Evolutionary conservation across 805 yeast species (phyloP).

Genomic region (Saturnispora quitensis): DNA sequence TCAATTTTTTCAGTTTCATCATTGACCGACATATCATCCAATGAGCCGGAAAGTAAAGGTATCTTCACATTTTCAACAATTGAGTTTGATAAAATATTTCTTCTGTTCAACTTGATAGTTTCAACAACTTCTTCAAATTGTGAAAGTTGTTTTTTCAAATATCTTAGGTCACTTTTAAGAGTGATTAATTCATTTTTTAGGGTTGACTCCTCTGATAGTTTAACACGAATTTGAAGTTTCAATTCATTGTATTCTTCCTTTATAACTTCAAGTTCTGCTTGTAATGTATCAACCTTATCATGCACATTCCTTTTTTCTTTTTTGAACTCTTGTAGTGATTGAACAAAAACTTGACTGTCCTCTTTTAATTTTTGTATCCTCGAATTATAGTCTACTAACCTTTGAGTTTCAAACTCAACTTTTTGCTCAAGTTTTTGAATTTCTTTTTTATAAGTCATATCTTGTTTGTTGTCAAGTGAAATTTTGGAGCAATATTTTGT

Average conservation of each 20-base stretch:
- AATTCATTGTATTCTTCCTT: conserved; percentile 26
- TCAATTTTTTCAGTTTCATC: conserved; percentile 25
- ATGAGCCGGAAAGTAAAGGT: conserved; percentile 53
- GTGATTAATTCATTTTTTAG: conserved; percentile 25
- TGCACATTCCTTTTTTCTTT: conserved; percentile 27
- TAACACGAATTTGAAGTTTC: conserved; percentile 11
- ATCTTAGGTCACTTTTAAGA: conserved; percentile 25
- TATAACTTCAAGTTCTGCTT: conserved; percentile 33
- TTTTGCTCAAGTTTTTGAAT: conserved; percentile 53
- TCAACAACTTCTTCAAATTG: conserved; percentile 45
- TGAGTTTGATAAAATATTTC: conserved; percentile 57
- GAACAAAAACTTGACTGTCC: conserved; percentile 31
- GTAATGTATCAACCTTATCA: conserved; percentile 29
- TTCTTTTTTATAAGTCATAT: conserved; percentile 52
- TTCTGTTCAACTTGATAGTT: conserved; percentile 44
- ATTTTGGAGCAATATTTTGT: conserved; percentile 49
- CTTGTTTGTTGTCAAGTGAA: conserved; percentile 50
- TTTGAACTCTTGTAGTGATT: conserved; percentile 26
- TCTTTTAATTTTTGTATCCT: conserved; percentile 37
- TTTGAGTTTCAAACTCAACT: conserved; percentile 53
- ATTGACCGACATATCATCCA: conserved; percentile 48
- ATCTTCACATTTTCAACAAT: conserved; percentile 60
- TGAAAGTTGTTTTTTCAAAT: conserved; percentile 28
- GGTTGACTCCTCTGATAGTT: conserved; percentile 15
- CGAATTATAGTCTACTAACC: conserved; percentile 40